These are phyloP conservation scores for Podila verticillata DNA, from an alignment of 192 early-diverging fungal genomes.

Conservation along the genomic window DNA sequence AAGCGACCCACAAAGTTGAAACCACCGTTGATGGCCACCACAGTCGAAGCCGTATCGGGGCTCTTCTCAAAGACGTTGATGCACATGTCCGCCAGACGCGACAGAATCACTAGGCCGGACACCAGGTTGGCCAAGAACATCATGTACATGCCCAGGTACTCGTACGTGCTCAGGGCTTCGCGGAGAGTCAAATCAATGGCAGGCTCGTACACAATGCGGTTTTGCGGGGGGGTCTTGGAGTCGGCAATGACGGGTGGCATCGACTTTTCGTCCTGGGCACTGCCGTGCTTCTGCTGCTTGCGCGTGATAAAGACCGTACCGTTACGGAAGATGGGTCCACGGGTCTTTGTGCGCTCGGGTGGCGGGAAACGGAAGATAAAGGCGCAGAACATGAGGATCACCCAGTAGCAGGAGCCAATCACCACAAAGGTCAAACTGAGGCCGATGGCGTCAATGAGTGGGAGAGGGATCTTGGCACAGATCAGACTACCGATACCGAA, in stretches of 20 bases:
- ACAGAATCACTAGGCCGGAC: slow-evolving; percentile 69
- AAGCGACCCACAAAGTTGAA: slow-evolving; percentile 73
- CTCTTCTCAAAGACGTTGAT: slow-evolving; percentile 61
- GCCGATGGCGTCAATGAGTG: slow-evolving; percentile 64
- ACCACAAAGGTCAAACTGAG: slow-evolving; percentile 71
- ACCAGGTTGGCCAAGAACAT: slow-evolving; percentile 69
- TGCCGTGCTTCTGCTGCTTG: slow-evolving; percentile 45
- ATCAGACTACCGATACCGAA: slow-evolving; percentile 82
- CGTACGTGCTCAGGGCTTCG: slow-evolving; percentile 65
- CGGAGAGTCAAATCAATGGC: slow-evolving; percentile 61
- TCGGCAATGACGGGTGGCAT: slow-evolving; percentile 59
- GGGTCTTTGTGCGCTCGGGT: slow-evolving; percentile 67
- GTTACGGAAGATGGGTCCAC: slow-evolving; percentile 60
- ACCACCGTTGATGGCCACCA: slow-evolving; percentile 67
- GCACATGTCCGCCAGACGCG: slow-evolving; percentile 67
- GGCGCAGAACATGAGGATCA: slow-evolving; percentile 62
- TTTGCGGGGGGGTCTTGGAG: slow-evolving; percentile 58
- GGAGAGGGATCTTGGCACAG: slow-evolving; percentile 71
- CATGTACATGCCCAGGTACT: slow-evolving; percentile 70
- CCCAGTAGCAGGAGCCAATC: slow-evolving; percentile 70
- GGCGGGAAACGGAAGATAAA: slow-evolving; percentile 70
- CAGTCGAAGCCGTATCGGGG: slow-evolving; percentile 59
- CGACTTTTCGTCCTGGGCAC: slow-evolving; percentile 38
- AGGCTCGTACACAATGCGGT: slow-evolving; percentile 51
- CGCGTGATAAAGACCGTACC: slow-evolving; percentile 45